A percentile compares a stretch with the other conserved stretches of the same genome.
Evolutionary conservation across 768 basidiomycete species (phyloP).

Genomic region (Boletus subcaerulescens): DNA sequence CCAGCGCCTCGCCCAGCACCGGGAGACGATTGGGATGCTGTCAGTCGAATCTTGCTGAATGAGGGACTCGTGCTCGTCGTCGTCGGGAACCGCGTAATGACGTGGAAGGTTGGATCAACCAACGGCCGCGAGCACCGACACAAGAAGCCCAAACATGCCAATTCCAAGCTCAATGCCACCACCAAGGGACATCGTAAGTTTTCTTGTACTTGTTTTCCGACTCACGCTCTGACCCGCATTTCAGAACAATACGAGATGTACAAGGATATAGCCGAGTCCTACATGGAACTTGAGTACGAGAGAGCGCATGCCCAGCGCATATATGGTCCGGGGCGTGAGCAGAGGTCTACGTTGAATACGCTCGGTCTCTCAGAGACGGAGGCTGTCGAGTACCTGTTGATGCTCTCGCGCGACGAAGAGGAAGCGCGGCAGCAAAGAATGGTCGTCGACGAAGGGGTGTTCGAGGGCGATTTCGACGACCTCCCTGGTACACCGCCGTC

Average conservation of each 20-base stretch:
- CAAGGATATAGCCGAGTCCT: slow-evolving; percentile 60
- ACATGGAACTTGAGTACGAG: slow-evolving; percentile 51
- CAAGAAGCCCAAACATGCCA: slow-evolving; percentile 34
- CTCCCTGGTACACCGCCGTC: slow-evolving; percentile 13
- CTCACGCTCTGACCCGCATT: background rate
- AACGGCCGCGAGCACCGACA: slow-evolving; percentile 25
- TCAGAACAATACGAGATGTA: slow-evolving; percentile 64
- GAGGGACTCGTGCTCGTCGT: slow-evolving; percentile 53
- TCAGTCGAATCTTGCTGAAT: slow-evolving; percentile 57
- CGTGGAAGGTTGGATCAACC: slow-evolving; percentile 62
- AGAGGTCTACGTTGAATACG: slow-evolving; percentile 51
- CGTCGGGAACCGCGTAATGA: slow-evolving; percentile 59
- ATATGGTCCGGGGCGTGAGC: slow-evolving; percentile 54
- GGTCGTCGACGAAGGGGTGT: slow-evolving; percentile 50
- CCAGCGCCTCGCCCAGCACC: slow-evolving; percentile 38
- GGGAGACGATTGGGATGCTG: slow-evolving; percentile 39
- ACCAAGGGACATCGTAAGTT: slow-evolving; percentile 49
- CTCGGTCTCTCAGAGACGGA: slow-evolving; percentile 74
- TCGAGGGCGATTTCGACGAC: slow-evolving; percentile 46
- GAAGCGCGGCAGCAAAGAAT: slow-evolving; percentile 13
- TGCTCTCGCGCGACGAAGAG: slow-evolving; percentile 82
- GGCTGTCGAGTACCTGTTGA: slow-evolving; percentile 75
- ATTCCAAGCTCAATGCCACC: slow-evolving; percentile 25
- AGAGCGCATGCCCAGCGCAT: slow-evolving; percentile 33
- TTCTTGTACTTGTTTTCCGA: background rate